Evolutionary conservation across 2,329 filamentous ascomycete species (phyloP).

Genomic region (Epicoccum sorghinum): DNA sequence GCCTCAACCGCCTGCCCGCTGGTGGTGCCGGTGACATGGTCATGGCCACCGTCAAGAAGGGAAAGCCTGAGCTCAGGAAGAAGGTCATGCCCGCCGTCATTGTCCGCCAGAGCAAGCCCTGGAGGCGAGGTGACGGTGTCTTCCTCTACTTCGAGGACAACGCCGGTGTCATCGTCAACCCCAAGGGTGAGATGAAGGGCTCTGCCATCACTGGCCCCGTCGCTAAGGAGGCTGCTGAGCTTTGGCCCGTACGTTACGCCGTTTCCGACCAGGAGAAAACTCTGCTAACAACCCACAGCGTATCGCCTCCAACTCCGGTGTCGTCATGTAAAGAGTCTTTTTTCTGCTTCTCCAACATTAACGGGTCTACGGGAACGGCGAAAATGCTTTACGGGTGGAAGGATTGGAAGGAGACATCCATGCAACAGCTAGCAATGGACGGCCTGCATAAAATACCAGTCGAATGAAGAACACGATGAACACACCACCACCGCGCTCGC

Average conservation of each 20-base stretch:
- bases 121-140: conserved; percentile 97
- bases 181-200: conserved; percentile 99
- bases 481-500: conserved; percentile 14
- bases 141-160: conserved; percentile 99
- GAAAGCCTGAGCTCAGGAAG: conserved; percentile 99
- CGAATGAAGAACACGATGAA: conserved; percentile 42
- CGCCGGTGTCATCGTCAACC: conserved; percentile 99
- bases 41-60: conserved; percentile 99
- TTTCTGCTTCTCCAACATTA: conserved; percentile 49
- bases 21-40: conserved; percentile 99
- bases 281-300: conserved; percentile 63
- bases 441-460: conserved; percentile 42
- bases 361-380: conserved; percentile 48
- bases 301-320: conserved; percentile 99
- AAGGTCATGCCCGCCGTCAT: conserved; percentile 99
- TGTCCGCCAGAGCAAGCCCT: conserved; percentile 98
- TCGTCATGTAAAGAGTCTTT: conserved; percentile 85
- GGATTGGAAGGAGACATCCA: conserved; percentile 41
- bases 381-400: conserved; percentile 49
- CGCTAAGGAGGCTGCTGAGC: conserved; percentile 99
- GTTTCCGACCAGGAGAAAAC: background rate
- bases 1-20: conserved; percentile 95
- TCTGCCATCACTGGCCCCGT: conserved; percentile 98
- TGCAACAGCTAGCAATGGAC: conserved; percentile 46
- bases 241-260: conserved; percentile 83